Conservation (phyloP, 208 protist genomes). For the Crithidia bombi region DNA sequence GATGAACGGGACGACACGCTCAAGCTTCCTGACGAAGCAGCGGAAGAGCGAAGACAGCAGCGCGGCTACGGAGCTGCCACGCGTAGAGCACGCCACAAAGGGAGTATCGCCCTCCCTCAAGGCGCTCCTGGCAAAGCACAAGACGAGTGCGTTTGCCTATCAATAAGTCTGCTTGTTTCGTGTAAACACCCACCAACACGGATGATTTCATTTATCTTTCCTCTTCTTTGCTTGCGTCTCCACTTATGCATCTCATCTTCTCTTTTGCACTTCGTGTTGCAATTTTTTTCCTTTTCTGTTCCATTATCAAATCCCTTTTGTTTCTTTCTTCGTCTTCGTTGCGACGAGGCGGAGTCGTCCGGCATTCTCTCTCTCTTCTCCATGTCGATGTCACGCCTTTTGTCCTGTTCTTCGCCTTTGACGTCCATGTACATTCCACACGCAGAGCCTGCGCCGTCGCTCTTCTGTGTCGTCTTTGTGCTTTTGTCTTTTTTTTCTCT, state of each 20-base stretch:
- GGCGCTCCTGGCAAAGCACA: constrained; percentile 69
- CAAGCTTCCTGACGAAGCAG: background rate
- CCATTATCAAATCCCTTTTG: background rate
- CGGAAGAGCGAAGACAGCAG: constrained; percentile 18
- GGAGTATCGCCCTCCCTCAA: constrained; percentile 67
- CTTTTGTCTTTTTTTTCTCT: constrained; percentile 3
- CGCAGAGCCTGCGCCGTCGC: too few species aligned
- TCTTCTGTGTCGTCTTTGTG: constrained; percentile 5
- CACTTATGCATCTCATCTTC: background rate
- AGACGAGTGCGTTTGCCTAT: constrained; percentile 33
- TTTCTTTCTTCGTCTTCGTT: constrained; percentile 18
- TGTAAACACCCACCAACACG: background rate
- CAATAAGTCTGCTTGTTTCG: constrained; percentile 24
- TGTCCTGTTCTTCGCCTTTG: constrained; percentile 9
- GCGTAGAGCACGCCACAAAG: constrained; percentile 21
- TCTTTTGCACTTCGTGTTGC: background rate
- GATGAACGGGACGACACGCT: background rate
- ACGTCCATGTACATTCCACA: constrained; percentile 2
- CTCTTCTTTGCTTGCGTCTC: constrained; percentile 29
- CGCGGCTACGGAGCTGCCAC: constrained; percentile 17
- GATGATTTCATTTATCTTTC: background rate
- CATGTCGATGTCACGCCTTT: background rate
- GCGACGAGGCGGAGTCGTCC: background rate
- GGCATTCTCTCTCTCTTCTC: background rate
- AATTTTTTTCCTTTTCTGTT: constrained; percentile 18